Evolutionary conservation across 2,329 filamentous ascomycete genomes (phyloP), one percentile per base, ranked within the genome.

Genomic region (Ilyonectria destructans): DNA sequence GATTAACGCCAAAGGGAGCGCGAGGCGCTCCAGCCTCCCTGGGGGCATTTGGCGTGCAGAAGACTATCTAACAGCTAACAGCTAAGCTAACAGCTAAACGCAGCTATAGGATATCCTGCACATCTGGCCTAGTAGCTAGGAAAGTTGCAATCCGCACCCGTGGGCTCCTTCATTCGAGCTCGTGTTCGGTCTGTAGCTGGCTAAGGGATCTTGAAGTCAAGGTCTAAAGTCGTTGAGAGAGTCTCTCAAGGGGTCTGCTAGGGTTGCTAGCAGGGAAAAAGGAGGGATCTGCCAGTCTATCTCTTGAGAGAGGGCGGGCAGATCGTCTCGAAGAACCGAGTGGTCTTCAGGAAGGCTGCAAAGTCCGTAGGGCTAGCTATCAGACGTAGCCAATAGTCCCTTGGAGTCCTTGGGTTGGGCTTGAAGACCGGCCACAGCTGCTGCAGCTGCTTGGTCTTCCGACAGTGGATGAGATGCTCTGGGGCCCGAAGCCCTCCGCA

Each of bases 191-290:
- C 58, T 52, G 33, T 23, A 26, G 58, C 31, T 60, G 23, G 21
- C 17, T 19, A 8, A 29, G 33, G 23, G 58, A 31, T 40, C 58
- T 60, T 52, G 58, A 51, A 29, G 29, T 52, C 33, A 52, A 52
- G 58, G 58, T 60, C 45, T 37, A 13, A 51, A 4, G 58, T 52
- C 58, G 19, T 60, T 60, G 58, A 60, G 31, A 60, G 15, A 37
- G 12, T 26, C 31, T 52, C 46, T 40, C 33, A 37, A 40, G 3
- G 51, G 46, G 31, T 29, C 45, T 60, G 58, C 46, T 52, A 21
- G 58, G 31, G 46, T 15, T 51, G 31, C 58, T 60, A 52, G 46
- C 58, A 52, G 43, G 19, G 45, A 52, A 51, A 23, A 3, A 3
- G 15, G 29, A 21, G 31, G 46, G 58, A 45, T 29, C 58, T 60